These are phyloP conservation scores for Trichoderma gracile DNA, from an alignment of 2,329 filamentous ascomycete genomes.

Conservation along the genomic window DNA sequence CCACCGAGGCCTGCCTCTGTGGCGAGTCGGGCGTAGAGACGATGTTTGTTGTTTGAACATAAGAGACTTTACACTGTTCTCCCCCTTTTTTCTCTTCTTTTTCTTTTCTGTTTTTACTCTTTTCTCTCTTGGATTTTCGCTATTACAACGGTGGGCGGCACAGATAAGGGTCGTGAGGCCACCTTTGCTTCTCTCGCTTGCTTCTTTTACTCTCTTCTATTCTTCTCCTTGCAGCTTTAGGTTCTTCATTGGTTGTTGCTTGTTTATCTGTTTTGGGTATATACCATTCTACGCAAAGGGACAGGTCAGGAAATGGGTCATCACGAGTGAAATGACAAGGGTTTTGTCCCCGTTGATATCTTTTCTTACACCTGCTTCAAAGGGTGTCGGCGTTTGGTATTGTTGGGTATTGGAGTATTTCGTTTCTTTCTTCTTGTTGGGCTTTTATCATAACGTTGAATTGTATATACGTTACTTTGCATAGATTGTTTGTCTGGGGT, in stretches of 20 bases:
- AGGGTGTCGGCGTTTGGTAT: too few species aligned
- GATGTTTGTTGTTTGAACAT: too few species aligned
- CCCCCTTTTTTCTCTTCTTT: neutral
- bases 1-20: constrained; percentile 50
- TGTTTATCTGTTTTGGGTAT: constrained; percentile 7
- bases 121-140: neutral
- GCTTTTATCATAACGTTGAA: too few species aligned
- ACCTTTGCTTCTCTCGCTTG: neutral
- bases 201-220: neutral
- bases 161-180: neutral
- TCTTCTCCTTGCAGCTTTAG: neutral
- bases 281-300: constrained; percentile 1
- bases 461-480: too few species aligned
- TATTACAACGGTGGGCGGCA: neutral
- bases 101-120: neutral
- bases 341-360: too few species aligned
- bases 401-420: neutral
- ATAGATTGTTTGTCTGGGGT: too few species aligned
- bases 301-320: constrained; percentile 2
- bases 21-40: constrained; percentile 47
- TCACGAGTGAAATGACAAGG: constrained; percentile 7
- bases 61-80: neutral
- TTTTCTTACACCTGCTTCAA: neutral
- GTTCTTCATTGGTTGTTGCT: neutral
- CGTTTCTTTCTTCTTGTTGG: neutral